Evolutionary conservation across 306 rosid species (phyloP).

Genomic region (Vicia sativa): DNA sequence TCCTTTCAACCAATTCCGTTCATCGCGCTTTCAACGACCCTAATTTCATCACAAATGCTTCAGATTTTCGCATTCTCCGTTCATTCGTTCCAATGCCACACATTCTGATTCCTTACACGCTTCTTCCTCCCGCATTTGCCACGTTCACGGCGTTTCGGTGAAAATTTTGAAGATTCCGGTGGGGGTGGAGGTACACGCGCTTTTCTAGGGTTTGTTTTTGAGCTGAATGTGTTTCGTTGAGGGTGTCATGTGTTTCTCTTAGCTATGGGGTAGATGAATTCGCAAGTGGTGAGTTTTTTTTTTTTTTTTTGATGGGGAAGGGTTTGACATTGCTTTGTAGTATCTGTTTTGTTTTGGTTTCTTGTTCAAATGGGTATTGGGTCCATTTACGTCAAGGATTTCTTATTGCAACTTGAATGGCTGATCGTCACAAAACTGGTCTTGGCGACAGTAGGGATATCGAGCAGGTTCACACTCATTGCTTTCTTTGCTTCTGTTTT

Average conservation of each 20-base stretch:
- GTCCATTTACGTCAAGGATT: slow-evolving; percentile 48
- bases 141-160: background rate
- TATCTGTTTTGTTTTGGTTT: slow-evolving; percentile 46
- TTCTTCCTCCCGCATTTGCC: slow-evolving; percentile 19
- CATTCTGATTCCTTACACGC: slow-evolving; percentile 26
- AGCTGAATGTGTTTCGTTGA: slow-evolving; percentile 52
- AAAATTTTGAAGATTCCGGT: slow-evolving; percentile 24
- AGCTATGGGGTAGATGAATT: slow-evolving; percentile 57
- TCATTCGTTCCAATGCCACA: slow-evolving; percentile 46
- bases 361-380: slow-evolving; percentile 75
- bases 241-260: slow-evolving; percentile 19
- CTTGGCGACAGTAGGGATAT: slow-evolving; percentile 71
- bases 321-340: slow-evolving; percentile 49
- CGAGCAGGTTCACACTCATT: slow-evolving; percentile 72
- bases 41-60: slow-evolving; percentile 35
- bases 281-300: slow-evolving; percentile 37
- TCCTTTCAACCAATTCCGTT: slow-evolving; percentile 22
- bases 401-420: slow-evolving; percentile 84
- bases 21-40: slow-evolving; percentile 39
- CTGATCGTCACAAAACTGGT: slow-evolving; percentile 71
- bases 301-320: slow-evolving; percentile 73
- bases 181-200: slow-evolving; percentile 38
- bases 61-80: slow-evolving; percentile 29
- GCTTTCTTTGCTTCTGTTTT: background rate
- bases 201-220: slow-evolving; percentile 59